Percentiles rank a stretch among this genome's conserved stretches.
These are phyloP conservation scores for Agaricus bisporus DNA, from an alignment of 768 basidiomycete species.

Conservation along the genomic window DNA sequence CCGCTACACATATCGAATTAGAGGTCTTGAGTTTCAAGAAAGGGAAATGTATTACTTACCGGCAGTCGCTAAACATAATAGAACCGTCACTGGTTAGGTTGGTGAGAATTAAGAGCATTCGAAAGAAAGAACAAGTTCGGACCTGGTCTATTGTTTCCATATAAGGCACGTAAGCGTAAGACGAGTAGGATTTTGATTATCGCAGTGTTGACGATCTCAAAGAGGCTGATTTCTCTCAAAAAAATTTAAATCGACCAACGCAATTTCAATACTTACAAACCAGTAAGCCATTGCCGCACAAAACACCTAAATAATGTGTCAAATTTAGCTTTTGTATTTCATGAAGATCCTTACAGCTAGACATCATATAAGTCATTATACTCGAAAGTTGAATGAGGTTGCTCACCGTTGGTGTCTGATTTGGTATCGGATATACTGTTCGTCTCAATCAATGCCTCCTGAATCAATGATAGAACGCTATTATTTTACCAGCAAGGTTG, in stretches of 20 bases:
- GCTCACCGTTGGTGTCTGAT: not conserved
- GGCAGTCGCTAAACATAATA: not conserved
- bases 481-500: not conserved
- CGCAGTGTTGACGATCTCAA: conserved; percentile 1
- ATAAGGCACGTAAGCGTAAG: conserved; percentile 2
- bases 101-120: not conserved
- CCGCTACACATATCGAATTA: not conserved
- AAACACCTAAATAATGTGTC: not conserved
- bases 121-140: not conserved
- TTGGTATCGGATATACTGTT: not conserved
- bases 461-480: not conserved
- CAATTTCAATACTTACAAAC: not conserved
- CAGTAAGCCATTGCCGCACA: conserved; percentile 1
- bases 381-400: not conserved
- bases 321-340: not conserved
- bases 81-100: not conserved
- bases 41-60: not conserved
- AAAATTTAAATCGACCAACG: no score
- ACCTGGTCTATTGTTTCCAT: not conserved
- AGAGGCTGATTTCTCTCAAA: not conserved
- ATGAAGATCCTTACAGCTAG: not conserved
- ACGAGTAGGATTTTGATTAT: conserved; percentile 5
- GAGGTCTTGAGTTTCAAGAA: not conserved
- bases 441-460: no score
- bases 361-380: not conserved